Evolutionary conservation across 176 grass and related monocot genomes (phyloP).

Genomic region (Guadua angustifolia): DNA sequence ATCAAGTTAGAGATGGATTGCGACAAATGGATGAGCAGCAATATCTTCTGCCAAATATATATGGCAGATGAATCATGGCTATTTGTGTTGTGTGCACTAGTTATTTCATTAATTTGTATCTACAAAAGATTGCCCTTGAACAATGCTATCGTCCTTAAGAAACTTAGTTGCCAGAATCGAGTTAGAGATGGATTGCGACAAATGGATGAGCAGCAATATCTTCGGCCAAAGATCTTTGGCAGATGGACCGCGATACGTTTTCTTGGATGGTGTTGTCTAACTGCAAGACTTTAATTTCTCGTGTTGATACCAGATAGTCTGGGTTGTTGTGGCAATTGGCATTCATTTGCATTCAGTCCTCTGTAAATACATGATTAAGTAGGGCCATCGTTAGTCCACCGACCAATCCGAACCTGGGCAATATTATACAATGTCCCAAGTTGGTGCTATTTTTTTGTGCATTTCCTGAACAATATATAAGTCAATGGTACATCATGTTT

Average conservation of each 20-base stretch:
- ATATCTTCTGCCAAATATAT: too few relatives aligned
- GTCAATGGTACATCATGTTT: background rate
- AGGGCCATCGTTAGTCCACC: background rate
- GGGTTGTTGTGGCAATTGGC: background rate
- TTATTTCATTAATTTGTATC: too few relatives aligned
- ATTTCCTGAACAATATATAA: background rate
- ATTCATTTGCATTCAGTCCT: background rate
- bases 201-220: too few relatives aligned
- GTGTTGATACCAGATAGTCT: too few relatives aligned
- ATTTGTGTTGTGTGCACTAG: too few relatives aligned
- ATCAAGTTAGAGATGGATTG: too few relatives aligned
- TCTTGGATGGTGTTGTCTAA: background rate
- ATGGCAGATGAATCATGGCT: too few relatives aligned
- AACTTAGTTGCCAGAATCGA: too few relatives aligned
- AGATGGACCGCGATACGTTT: background rate
- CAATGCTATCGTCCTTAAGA: too few relatives aligned
- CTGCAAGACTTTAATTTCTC: background rate
- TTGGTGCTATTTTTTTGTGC: constrained; percentile 3
- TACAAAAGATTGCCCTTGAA: too few relatives aligned
- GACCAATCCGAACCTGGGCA: background rate
- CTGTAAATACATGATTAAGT: background rate
- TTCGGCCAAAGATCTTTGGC: background rate
- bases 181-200: too few relatives aligned
- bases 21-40: too few relatives aligned
- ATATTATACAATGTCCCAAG: background rate